Evolutionary conservation across 345 rosid genomes (phyloP), one percentile per base, ranked within the genome.

Genomic region (Iberis pinnata): DNA sequence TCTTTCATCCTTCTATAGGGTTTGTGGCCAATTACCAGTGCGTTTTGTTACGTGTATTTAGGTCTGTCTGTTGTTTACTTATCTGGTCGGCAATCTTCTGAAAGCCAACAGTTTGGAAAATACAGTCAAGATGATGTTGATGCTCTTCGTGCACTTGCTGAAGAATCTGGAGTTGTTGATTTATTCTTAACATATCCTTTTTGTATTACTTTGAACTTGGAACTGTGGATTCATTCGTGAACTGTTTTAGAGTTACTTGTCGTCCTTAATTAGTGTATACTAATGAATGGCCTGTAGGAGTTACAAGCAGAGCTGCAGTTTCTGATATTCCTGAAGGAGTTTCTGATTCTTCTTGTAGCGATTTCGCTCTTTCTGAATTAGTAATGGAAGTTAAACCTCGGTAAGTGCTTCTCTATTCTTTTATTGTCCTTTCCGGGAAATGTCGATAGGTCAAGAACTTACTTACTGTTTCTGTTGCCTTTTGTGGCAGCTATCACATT

Each of bases 221-320:
- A 11, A 13, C 1, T 35, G 18, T 65, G 15, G 29, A 22, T 58
- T 22, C 19, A 27, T 18, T 49, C 16, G 27, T 12, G 13, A 1
- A 36, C 7, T 33, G 32, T 60, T 4, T 2, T 2, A 44, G 9
- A 12, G 19, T 3, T 57, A 13, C 26, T 31, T 44, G 75, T 51
- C 5, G 57, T 76, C 76, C 95, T 80, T 84, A 74, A 81, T 55
- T 43, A 44, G 39, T 60, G 25, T 46, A 17, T 53, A 90, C 96
- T 80, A 90, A 90, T 67, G 96, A 82, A 68, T 90, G 98, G 98
- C 98, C 98, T 19, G 78, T 75, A 13, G 89, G 88, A 43, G 71
- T 84, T 16, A 79, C 79, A 7, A 78, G 75, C 47, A 60, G 79
- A 69, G 86, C 83, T 63, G 60, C 71, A 29, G 51, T 29, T 49